These are phyloP conservation scores for Sporothrix curviconia DNA, from an alignment of 2,329 filamentous ascomycete genomes.

Conservation along the genomic window DNA sequence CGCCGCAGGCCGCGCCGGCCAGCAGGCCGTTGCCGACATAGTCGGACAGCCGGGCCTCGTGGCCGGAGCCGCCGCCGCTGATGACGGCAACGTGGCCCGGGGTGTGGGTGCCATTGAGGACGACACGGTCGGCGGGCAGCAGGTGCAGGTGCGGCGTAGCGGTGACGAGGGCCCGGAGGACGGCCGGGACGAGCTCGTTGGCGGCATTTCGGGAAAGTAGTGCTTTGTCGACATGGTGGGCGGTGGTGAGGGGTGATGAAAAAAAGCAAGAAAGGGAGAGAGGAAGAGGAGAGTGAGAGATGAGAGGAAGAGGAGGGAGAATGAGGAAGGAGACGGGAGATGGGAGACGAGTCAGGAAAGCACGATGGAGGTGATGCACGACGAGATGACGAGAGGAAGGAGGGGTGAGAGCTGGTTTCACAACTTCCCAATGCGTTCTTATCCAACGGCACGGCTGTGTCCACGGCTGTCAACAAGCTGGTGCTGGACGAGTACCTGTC, in stretches of 20 bases:
- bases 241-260: background rate
- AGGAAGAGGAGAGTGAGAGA: too few relatives aligned
- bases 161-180: slow-evolving; percentile 43
- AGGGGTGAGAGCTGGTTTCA: background rate
- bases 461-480: slow-evolving; percentile 35
- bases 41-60: slow-evolving; percentile 57
- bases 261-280: too few relatives aligned
- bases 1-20: slow-evolving; percentile 53
- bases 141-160: slow-evolving; percentile 46
- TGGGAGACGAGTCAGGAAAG: background rate
- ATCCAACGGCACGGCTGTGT: background rate
- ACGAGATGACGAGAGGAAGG: background rate
- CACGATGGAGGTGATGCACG: background rate
- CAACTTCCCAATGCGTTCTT: slow-evolving; percentile 1
- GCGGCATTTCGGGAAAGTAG: slow-evolving; percentile 41
- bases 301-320: background rate
- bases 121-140: slow-evolving; percentile 46
- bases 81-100: slow-evolving; percentile 43
- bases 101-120: slow-evolving; percentile 41
- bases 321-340: background rate
- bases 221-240: slow-evolving; percentile 45
- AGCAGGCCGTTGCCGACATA: slow-evolving; percentile 58
- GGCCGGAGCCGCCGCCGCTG: slow-evolving; percentile 49
- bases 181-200: slow-evolving; percentile 49
- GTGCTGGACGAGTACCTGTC: slow-evolving; percentile 7